A percentile compares a stretch with the other conserved stretches of the same genome.
Evolutionary conservation across 495 filamentous ascomycete genomes (phyloP).

Genomic region (Delitschia confertaspora): DNA sequence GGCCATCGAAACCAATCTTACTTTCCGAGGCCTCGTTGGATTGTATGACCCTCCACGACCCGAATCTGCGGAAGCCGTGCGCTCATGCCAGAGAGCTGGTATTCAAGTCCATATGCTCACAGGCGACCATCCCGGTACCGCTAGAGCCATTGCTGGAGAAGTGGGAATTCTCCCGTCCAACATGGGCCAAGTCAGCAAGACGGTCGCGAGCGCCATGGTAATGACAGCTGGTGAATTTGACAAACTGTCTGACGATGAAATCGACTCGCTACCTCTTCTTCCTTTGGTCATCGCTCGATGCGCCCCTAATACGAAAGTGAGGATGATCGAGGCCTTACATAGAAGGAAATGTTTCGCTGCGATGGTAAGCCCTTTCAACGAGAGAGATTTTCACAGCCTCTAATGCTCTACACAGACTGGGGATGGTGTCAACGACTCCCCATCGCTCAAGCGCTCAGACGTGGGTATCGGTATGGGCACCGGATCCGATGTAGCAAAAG

Average conservation of each 20-base stretch:
- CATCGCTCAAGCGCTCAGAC: conserved; percentile 71
- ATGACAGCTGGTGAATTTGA: conserved; percentile 67
- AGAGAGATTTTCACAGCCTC: neutral
- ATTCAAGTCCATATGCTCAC: conserved; percentile 57
- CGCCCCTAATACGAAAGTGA: conserved; percentile 63
- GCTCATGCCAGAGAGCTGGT: conserved; percentile 46
- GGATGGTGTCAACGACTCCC: conserved; percentile 82
- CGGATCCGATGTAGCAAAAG: conserved; percentile 79
- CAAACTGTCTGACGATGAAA: conserved; percentile 47
- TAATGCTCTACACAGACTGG: conserved; percentile 51
- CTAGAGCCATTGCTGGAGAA: conserved; percentile 50
- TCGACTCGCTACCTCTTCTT: conserved; percentile 56
- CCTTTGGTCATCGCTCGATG: conserved; percentile 65
- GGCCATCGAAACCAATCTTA: conserved; percentile 52
- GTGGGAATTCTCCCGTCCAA: conserved; percentile 39
- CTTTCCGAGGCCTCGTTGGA: conserved; percentile 59
- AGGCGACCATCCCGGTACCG: conserved; percentile 57
- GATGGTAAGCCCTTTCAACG: conserved; percentile 40
- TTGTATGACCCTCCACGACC: conserved; percentile 66
- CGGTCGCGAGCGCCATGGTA: conserved; percentile 41
- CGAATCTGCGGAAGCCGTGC: conserved; percentile 51
- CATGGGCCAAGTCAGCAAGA: conserved; percentile 28
- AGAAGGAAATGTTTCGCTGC: conserved; percentile 57
- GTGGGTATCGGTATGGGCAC: conserved; percentile 79
- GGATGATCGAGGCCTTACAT: conserved; percentile 70